phyloP scores from a whole-genome alignment of 495 filamentous ascomycete species.

The Xylaria palmicola region DNA sequence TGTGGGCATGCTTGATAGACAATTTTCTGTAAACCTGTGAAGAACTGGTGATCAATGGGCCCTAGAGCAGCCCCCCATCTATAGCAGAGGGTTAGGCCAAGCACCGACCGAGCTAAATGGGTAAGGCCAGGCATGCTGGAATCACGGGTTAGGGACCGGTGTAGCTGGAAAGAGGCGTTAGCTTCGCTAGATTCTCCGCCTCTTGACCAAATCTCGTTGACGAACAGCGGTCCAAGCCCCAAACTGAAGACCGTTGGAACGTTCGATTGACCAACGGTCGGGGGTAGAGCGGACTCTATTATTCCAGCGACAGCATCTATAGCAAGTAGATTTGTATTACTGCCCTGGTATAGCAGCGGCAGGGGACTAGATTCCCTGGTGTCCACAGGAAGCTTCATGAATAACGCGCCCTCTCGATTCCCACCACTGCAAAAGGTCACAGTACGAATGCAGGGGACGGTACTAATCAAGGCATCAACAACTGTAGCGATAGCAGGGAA shows the following conservation, averaged over 20 bases:
- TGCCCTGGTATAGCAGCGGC: slow-evolving; percentile 44
- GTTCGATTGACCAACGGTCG: slow-evolving; percentile 48
- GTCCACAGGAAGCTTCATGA: slow-evolving; percentile 58
- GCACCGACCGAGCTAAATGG: slow-evolving; percentile 66
- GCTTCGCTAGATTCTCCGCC: slow-evolving; percentile 42
- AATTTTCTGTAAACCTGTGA: slow-evolving; percentile 38
- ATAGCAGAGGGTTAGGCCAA: slow-evolving; percentile 72
- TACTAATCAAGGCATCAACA: slow-evolving; percentile 66
- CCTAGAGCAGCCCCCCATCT: slow-evolving; percentile 70
- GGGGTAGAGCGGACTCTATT: slow-evolving; percentile 56
- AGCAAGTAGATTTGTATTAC: slow-evolving; percentile 36
- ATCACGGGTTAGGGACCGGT: slow-evolving; percentile 67
- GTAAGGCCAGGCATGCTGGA: slow-evolving; percentile 70
- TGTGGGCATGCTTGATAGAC: slow-evolving; percentile 32
- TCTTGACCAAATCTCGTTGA: slow-evolving; percentile 46
- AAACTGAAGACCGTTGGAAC: slow-evolving; percentile 41
- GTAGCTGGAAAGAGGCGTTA: slow-evolving; percentile 68
- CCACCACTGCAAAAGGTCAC: slow-evolving; percentile 84
- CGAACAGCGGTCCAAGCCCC: slow-evolving; percentile 42
- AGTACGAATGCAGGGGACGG: slow-evolving; percentile 67
- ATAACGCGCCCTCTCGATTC: slow-evolving; percentile 79
- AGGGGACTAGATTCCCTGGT: slow-evolving; percentile 66
- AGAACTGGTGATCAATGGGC: slow-evolving; percentile 45
- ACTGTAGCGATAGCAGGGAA: slow-evolving; percentile 82
- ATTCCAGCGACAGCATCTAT: slow-evolving; percentile 48